Conservation (phyloP, 2,329 filamentous ascomycete species). For the Verticillium albo-atrum region DNA sequence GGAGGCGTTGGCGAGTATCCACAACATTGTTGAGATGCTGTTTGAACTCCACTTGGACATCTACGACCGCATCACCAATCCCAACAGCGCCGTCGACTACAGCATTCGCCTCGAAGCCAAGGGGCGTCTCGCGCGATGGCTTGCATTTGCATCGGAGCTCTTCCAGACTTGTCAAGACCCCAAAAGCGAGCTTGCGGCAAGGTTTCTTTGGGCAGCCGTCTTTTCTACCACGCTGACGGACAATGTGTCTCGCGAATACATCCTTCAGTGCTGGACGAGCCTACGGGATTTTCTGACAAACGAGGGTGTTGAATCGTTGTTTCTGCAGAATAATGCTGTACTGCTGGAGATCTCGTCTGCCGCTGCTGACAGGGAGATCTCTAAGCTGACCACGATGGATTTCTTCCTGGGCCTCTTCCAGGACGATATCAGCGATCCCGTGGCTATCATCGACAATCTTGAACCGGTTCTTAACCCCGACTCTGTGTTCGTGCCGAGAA, state of each 20-base stretch:
- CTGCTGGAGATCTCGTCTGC: constrained; percentile 82
- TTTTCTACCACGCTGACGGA: constrained; percentile 48
- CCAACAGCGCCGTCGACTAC: constrained; percentile 48
- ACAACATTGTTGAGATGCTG: constrained; percentile 48
- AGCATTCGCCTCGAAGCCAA: constrained; percentile 44
- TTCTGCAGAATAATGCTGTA: constrained; percentile 76
- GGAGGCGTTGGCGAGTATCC: constrained; percentile 2
- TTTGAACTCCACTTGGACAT: constrained; percentile 60
- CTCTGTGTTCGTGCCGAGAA: constrained; percentile 39
- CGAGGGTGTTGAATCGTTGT: constrained; percentile 40
- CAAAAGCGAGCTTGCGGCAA: constrained; percentile 38
- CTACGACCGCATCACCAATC: constrained; percentile 54
- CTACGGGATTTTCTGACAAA: constrained; percentile 46
- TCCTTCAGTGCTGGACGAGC: constrained; percentile 55
- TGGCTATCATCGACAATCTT: constrained; percentile 82
- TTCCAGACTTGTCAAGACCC: constrained; percentile 19
- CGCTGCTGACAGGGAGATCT: constrained; percentile 87
- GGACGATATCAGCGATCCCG: constrained; percentile 73
- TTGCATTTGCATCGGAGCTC: constrained; percentile 42
- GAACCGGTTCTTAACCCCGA: constrained; percentile 84
- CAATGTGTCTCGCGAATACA: constrained; percentile 50
- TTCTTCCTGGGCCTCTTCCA: constrained; percentile 91
- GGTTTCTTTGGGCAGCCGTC: constrained; percentile 55
- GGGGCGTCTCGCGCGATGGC: constrained; percentile 46
- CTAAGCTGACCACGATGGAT: constrained; percentile 90